phyloP scores from a whole-genome alignment of 1,284 basidiomycete genomes.

The Phlebopus sp. region DNA sequence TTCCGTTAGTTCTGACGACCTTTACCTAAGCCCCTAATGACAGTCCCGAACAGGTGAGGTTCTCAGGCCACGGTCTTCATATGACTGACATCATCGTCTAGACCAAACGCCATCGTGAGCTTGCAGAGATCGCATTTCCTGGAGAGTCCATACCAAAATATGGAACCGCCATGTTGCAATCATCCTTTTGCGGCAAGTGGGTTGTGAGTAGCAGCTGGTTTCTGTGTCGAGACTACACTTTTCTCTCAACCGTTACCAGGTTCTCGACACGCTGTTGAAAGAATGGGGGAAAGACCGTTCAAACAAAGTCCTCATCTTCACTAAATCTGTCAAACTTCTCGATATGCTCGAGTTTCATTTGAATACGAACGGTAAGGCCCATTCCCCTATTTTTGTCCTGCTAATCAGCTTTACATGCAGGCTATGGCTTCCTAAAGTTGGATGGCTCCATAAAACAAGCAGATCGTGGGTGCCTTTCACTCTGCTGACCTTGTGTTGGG shows the following conservation, averaged over 20 bases:
- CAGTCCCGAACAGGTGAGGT: constrained; percentile 56
- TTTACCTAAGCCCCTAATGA: constrained; percentile 52
- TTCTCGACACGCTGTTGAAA: constrained; percentile 61
- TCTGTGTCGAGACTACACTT: not conserved
- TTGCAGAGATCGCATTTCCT: constrained; percentile 57
- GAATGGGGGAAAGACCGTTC: constrained; percentile 61
- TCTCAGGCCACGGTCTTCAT: not conserved
- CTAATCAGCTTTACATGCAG: constrained; percentile 30
- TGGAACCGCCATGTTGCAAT: constrained; percentile 55
- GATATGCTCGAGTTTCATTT: constrained; percentile 78
- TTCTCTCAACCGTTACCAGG: constrained; percentile 38
- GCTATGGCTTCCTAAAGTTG: constrained; percentile 64
- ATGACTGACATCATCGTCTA: constrained; percentile 26
- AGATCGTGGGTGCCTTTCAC: constrained; percentile 49
- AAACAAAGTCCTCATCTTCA: constrained; percentile 85
- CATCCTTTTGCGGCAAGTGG: constrained; percentile 84
- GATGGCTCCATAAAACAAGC: constrained; percentile 68
- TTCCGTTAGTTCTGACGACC: constrained; percentile 1
- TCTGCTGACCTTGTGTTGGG: not conserved
- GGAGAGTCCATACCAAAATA: constrained; percentile 55
- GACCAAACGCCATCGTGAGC: constrained; percentile 56
- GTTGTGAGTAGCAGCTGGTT: constrained; percentile 41
- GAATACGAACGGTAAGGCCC: constrained; percentile 48
- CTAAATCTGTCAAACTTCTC: constrained; percentile 79
- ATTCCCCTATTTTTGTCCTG: constrained; percentile 8